Conservation (phyloP, 495 filamentous ascomycete genomes). For the Aspergillus carlsbadensis region DNA sequence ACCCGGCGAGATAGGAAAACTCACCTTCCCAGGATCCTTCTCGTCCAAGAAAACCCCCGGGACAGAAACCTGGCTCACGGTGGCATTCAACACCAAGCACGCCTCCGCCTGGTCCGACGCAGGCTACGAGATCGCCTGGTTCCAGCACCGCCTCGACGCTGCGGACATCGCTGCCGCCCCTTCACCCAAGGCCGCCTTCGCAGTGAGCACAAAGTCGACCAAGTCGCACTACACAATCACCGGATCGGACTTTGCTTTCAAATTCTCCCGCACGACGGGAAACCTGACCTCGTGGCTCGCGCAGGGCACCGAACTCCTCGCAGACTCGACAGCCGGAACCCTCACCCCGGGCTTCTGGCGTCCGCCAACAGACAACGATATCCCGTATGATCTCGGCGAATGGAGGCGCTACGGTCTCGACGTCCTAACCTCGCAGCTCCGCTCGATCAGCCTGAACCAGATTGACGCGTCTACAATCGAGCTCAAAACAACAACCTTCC, state of each 20-base stretch:
- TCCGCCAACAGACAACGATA: constrained; percentile 66
- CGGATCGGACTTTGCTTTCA: background rate
- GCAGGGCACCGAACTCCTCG: background rate
- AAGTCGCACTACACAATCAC: background rate
- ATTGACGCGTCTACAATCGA: background rate
- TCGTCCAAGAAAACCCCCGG: constrained; percentile 1
- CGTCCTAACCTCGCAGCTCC: constrained; percentile 7
- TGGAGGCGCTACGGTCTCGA: constrained; percentile 34
- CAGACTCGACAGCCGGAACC: background rate
- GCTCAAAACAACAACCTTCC: constrained; percentile 37
- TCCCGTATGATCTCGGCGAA: constrained; percentile 36
- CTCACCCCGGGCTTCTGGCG: constrained; percentile 40
- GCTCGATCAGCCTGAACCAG: background rate
- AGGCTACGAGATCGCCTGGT: constrained; percentile 34
- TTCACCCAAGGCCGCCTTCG: background rate
- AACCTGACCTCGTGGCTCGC: constrained; percentile 15
- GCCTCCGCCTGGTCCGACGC: constrained; percentile 27
- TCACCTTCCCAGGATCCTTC: constrained; percentile 16
- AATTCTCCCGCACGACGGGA: constrained; percentile 22
- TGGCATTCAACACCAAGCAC: constrained; percentile 28
- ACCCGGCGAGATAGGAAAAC: constrained; percentile 16
- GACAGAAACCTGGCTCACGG: constrained; percentile 26
- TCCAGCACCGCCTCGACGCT: constrained; percentile 19
- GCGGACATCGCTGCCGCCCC: background rate
- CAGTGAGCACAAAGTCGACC: background rate